These are phyloP conservation scores for Lasiodiplodia sp. DNA, from an alignment of 2,329 filamentous ascomycete genomes.

Conservation along the genomic window DNA sequence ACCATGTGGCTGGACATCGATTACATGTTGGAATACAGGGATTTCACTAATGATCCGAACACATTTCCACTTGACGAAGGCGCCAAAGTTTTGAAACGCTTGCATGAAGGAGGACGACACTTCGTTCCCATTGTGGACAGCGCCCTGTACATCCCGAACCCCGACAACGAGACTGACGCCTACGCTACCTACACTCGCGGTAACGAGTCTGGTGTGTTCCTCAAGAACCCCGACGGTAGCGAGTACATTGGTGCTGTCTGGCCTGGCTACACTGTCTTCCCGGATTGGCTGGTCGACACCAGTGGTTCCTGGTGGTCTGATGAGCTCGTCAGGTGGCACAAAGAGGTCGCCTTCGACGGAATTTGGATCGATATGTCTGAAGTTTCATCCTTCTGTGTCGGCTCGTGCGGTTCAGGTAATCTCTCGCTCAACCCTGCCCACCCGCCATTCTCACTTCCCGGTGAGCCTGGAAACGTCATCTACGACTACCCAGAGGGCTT, in stretches of 20 bases:
- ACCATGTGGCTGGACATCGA: conserved; percentile 56
- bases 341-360: conserved; percentile 61
- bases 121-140: conserved; percentile 68
- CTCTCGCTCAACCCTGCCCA: conserved; percentile 73
- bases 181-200: conserved; percentile 61
- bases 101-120: conserved; percentile 63
- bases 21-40: conserved; percentile 66
- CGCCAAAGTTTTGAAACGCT: conserved; percentile 58
- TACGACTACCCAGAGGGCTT: conserved; percentile 74
- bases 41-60: conserved; percentile 64
- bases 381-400: conserved; percentile 71
- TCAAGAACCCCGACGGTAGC: conserved; percentile 63
- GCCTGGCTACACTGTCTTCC: conserved; percentile 67
- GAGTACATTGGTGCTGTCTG: conserved; percentile 64
- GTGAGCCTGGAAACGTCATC: conserved; percentile 67
- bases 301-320: conserved; percentile 67
- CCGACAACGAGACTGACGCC: conserved; percentile 68
- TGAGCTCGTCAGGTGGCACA: conserved; percentile 59
- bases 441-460: conserved; percentile 69
- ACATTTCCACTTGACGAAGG: conserved; percentile 60
- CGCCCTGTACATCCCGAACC: conserved; percentile 76
- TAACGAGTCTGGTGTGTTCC: conserved; percentile 56
- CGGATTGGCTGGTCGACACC: conserved; percentile 67
- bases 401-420: conserved; percentile 73
- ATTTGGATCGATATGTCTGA: conserved; percentile 67